Base-by-base conservation (phyloP, 2,329 filamentous ascomycete species). In the Coniochaeta prunicola region DNA sequence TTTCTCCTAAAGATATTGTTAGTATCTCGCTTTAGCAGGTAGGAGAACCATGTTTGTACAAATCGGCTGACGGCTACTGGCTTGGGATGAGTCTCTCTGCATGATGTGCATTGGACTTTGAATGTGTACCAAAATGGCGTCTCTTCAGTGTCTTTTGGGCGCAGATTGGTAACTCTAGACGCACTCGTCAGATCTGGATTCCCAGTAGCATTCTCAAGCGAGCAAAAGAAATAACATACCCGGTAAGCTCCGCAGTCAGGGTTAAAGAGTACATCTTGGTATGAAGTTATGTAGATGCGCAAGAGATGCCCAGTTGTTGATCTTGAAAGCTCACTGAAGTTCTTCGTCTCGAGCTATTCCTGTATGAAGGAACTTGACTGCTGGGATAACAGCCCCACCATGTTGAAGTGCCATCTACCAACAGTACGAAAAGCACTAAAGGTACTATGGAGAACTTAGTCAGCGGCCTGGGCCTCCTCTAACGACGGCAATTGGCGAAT, bases 81-180 rank as follows among this genome's bases (percentile, higher is more conserved):
- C 67, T 97, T 99, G 12, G 89, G 83, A 71, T 99, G 92, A 1
- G 82, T 87, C 74, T 99, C 94, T 61, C 92, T 87, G 74, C 94
- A 99, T 58, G 92, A 96, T n/a, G 91, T 97, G 76, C 94, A 99
- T 79, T 97, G 91, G 36, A 99, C 93, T 71, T 90, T 94, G 84
- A 99, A 97, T 56, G 91, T 97, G 77, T 96, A 99, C 82, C 89
- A 96, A 78, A 97, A 99, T 4, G 92, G 91, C 60, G 82, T 84
- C 19, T 90, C 90, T 66, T 87, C 78, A 7, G 87, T 91, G 73
- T 99, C 94, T 65, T 87, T 80, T 8, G 94, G 94, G 59, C 87
- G 87, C 65, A 99, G 85, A 68, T 94, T 89, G 61, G 92, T 97
- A 61, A 99, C 92, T 53, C 94, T 97, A 67, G 60, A 58, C 42